Percentiles rank a stretch among this genome's conserved stretches.
These are phyloP conservation scores for Excoecaria agallocha DNA, from an alignment of 345 rosid genomes.

Conservation along the genomic window DNA sequence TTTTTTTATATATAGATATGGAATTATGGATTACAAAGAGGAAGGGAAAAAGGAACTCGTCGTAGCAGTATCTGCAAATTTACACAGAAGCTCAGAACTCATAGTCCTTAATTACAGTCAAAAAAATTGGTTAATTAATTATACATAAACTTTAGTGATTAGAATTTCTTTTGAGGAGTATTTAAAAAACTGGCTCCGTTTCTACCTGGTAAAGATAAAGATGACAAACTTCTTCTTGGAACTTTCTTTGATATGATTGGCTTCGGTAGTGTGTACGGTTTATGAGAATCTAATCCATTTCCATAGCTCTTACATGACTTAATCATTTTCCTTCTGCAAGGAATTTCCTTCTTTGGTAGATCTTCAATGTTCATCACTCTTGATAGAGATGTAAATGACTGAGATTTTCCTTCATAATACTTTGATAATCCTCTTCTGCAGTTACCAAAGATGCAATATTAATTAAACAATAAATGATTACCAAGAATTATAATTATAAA, in stretches of 20 bases:
- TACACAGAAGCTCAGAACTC: background rate
- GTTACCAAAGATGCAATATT: background rate
- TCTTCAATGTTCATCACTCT: conserved; percentile 62
- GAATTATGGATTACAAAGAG: too few relatives aligned
- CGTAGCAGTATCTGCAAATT: background rate
- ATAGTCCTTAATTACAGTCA: background rate
- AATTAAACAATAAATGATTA: too few relatives aligned
- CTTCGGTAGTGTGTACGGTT: conserved; percentile 30
- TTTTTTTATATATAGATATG: too few relatives aligned
- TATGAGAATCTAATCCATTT: conserved; percentile 40
- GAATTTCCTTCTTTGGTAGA: conserved; percentile 48
- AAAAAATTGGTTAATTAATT: background rate
- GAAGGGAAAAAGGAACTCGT: background rate
- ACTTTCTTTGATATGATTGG: conserved; percentile 40
- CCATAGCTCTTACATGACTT: conserved; percentile 52
- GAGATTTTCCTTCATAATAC: conserved; percentile 72
- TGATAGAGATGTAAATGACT: conserved; percentile 72
- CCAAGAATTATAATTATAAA: too few relatives aligned
- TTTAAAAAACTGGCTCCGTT: conserved; percentile 24
- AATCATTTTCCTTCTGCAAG: conserved; percentile 26
- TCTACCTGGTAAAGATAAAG: conserved; percentile 24
- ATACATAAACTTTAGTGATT: conserved; percentile 5
- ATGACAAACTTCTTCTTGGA: conserved; percentile 25
- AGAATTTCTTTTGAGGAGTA: conserved; percentile 35
- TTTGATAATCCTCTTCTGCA: conserved; percentile 76